Conservation (phyloP, 1,139 yeast genomes). For the Candida glucosophila region DNA sequence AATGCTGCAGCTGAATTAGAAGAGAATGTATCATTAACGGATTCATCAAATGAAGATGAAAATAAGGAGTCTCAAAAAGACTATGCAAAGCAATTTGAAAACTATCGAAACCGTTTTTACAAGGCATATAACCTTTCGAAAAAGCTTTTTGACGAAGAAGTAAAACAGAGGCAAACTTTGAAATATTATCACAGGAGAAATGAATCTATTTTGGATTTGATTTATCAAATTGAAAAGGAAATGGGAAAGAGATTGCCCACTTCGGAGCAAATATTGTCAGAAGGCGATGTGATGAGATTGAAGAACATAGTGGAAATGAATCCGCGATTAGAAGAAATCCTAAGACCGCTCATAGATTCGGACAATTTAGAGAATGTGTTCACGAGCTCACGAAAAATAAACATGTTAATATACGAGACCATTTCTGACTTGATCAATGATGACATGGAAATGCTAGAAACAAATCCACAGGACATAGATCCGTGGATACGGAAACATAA, state of each 20-base stretch:
- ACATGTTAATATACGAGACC: slow-evolving; percentile 18
- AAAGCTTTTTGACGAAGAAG: slow-evolving; percentile 22
- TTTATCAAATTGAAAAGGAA: slow-evolving; percentile 14
- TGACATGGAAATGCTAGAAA: slow-evolving; percentile 25
- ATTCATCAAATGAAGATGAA: slow-evolving; percentile 1
- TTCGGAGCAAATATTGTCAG: slow-evolving; percentile 6
- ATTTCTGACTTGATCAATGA: slow-evolving; percentile 33
- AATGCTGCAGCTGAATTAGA: neutral
- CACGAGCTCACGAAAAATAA: slow-evolving; percentile 7
- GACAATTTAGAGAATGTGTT: slow-evolving; percentile 4
- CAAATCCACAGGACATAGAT: slow-evolving; percentile 33
- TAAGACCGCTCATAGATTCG: slow-evolving; percentile 9
- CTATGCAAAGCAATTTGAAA: slow-evolving; percentile 17
- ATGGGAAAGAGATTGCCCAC: neutral
- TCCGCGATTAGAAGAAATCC: slow-evolving; percentile 12
- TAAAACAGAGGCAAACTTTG: slow-evolving; percentile 26
- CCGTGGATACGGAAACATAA: slow-evolving; percentile 32
- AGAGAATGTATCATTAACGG: too few relatives aligned
- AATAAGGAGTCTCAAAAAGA: slow-evolving; percentile 7
- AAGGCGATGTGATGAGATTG: slow-evolving; percentile 11
- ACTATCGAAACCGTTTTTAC: slow-evolving; percentile 19
- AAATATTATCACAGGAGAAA: slow-evolving; percentile 29
- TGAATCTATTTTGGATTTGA: slow-evolving; percentile 26
- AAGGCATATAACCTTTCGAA: slow-evolving; percentile 15
- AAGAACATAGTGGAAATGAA: slow-evolving; percentile 14